Evolutionary conservation across 2,329 filamentous ascomycete species (phyloP).

Genomic region (Alternaria sp.): DNA sequence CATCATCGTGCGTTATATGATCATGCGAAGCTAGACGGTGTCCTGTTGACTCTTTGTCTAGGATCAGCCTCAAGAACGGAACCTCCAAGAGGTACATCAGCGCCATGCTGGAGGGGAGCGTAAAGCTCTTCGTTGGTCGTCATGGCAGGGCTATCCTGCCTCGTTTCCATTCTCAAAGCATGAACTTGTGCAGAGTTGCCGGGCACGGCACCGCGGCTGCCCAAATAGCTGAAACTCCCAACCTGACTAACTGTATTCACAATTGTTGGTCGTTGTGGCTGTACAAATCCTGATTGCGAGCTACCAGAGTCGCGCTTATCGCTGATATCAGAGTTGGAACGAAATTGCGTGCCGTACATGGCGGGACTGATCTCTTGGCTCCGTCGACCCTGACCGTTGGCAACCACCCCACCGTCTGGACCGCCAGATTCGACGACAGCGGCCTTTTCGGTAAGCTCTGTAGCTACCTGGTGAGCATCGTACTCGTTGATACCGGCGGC

Average conservation of each 20-base stretch:
- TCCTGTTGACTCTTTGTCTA: constrained; percentile 19
- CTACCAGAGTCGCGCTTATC: constrained; percentile 22
- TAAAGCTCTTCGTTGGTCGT: constrained; percentile 27
- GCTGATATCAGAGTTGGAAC: constrained; percentile 4
- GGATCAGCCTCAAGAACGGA: constrained; percentile 21
- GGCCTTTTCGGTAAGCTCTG: constrained; percentile 26
- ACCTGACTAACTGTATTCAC: constrained; percentile 22
- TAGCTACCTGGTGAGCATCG: constrained; percentile 25
- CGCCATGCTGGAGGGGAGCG: constrained; percentile 23
- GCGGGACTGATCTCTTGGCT: constrained; percentile 7
- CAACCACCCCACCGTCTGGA: constrained; percentile 15
- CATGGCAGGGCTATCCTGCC: constrained; percentile 26
- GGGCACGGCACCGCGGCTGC: constrained; percentile 19
- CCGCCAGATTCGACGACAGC: constrained; percentile 13
- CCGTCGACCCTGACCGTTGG: constrained; percentile 24
- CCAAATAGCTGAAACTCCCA: constrained; percentile 28
- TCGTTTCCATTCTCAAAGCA: constrained; percentile 14
- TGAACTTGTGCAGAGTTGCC: constrained; percentile 13
- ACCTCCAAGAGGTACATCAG: constrained; percentile 26
- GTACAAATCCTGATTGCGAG: constrained; percentile 9
- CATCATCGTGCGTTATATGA: background rate
- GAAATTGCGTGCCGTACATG: constrained; percentile 25
- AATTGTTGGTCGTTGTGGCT: constrained; percentile 19
- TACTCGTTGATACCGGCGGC: constrained; percentile 31
- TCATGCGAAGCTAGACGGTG: constrained; percentile 24